These are phyloP conservation scores for Sphaceloma murrayae DNA, from an alignment of 2,329 filamentous ascomycete genomes.

Conservation along the genomic window DNA sequence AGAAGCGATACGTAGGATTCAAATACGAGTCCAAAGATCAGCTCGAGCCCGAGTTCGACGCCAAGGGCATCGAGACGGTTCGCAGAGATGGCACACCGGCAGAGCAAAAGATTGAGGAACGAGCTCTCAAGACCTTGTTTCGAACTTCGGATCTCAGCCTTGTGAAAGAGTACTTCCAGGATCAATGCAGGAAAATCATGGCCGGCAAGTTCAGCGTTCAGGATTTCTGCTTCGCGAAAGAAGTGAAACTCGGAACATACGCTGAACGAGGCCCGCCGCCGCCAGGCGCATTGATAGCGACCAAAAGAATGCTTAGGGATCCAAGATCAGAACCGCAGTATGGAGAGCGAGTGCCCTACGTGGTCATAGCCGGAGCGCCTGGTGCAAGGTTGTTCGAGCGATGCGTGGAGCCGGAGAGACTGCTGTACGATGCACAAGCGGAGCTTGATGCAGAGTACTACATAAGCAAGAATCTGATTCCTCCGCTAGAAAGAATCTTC, in stretches of 20 bases:
- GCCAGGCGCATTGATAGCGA: conserved; percentile 79
- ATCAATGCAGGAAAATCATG: conserved; percentile 88
- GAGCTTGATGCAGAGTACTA: conserved; percentile 93
- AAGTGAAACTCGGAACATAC: conserved; percentile 85
- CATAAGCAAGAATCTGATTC: conserved; percentile 90
- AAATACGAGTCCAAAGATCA: conserved; percentile 80
- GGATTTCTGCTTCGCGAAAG: conserved; percentile 90
- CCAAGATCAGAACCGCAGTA: conserved; percentile 84
- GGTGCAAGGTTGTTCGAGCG: conserved; percentile 79
- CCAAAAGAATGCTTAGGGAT: conserved; percentile 76
- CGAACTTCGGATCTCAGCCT: conserved; percentile 79
- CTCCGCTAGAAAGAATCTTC: conserved; percentile 90
- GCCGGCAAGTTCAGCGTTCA: conserved; percentile 77
- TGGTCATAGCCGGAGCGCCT: conserved; percentile 80
- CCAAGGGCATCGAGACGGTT: conserved; percentile 97
- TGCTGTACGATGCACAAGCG: conserved; percentile 65
- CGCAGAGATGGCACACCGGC: conserved; percentile 88
- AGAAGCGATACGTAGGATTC: conserved; percentile 97
- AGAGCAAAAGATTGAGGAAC: conserved; percentile 94
- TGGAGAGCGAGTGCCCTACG: conserved; percentile 88
- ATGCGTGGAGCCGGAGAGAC: conserved; percentile 75
- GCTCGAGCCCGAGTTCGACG: conserved; percentile 77
- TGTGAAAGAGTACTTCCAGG: conserved; percentile 83
- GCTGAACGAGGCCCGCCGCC: conserved; percentile 70
- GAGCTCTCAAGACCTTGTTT: conserved; percentile 73